Percentiles rank a stretch among this genome's conserved stretches.
Conservation (phyloP, 768 basidiomycete genomes). For the Panaeolus papilionaceus region DNA sequence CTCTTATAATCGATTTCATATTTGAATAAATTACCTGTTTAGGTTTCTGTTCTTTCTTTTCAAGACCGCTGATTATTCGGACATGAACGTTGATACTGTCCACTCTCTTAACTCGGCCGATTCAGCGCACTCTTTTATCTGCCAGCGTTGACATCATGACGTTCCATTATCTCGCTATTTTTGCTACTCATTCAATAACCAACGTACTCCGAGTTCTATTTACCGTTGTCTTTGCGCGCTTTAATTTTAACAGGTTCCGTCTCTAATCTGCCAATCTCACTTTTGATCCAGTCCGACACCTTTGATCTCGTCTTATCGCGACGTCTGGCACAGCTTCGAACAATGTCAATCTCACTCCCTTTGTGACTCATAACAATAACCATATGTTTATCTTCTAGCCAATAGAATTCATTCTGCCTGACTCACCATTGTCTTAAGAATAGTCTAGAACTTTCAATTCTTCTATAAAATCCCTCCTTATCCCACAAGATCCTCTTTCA, state of each 20-base stretch:
- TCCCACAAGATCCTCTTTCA: not conserved
- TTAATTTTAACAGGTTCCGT: not conserved
- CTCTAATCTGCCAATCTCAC: not conserved
- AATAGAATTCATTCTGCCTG: not conserved
- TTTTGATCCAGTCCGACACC: not conserved
- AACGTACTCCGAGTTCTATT: not conserved
- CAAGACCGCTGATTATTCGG: constrained; percentile 6
- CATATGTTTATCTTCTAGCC: constrained; percentile 10
- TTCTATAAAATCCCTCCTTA: not conserved
- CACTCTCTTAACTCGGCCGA: too few species aligned
- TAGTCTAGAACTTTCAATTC: not conserved
- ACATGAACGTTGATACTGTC: not conserved
- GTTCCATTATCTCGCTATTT: not conserved
- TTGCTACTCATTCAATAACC: not conserved
- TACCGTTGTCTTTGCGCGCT: not conserved
- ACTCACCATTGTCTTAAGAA: not conserved
- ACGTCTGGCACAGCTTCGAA: too few species aligned
- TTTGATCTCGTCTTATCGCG: too few species aligned
- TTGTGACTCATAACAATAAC: too few species aligned
- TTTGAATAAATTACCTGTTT: not conserved
- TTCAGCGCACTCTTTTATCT: too few species aligned
- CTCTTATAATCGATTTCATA: too few species aligned
- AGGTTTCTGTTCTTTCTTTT: not conserved
- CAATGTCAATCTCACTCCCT: too few species aligned
- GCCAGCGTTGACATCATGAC: too few species aligned